Conservation (phyloP, 305 asterid species). For the Ilex paraguariensis region DNA sequence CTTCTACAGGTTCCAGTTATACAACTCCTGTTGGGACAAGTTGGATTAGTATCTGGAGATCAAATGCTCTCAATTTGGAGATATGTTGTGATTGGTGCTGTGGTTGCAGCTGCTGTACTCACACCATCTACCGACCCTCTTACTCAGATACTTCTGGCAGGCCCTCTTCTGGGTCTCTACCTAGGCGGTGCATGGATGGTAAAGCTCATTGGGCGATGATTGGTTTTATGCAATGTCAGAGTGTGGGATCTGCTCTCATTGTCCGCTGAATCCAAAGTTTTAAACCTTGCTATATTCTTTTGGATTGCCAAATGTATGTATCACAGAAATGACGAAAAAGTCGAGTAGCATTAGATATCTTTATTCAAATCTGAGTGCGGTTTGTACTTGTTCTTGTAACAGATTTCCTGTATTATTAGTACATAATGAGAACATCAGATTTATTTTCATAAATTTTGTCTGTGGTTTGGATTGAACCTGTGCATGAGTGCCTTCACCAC, state of each 20-base stretch:
- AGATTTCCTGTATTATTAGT: no score
- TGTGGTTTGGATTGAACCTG: no score
- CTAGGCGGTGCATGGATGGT: conserved; percentile 41
- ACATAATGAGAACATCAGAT: no score
- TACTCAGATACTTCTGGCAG: conserved; percentile 86
- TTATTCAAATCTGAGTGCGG: background rate
- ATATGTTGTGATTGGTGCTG: conserved; percentile 95
- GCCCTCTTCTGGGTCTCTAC: conserved; percentile 83
- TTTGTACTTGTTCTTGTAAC: background rate
- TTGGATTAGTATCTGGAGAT: conserved; percentile 76
- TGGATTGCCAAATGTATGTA: background rate
- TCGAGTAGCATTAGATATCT: background rate
- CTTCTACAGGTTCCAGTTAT: conserved; percentile 79
- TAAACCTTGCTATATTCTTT: background rate
- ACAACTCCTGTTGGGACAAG: conserved; percentile 90
- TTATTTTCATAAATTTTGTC: no score
- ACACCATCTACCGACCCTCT: conserved; percentile 98
- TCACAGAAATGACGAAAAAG: no score
- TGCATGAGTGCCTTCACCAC: no score
- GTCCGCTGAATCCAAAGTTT: background rate
- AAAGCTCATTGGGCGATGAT: conserved; percentile 37
- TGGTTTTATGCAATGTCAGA: background rate
- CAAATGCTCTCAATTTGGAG: conserved; percentile 98
- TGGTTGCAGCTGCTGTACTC: conserved; percentile 87
- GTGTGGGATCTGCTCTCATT: no score